Evolutionary conservation across 805 yeast species (phyloP).

Genomic region (Spathaspora gorwiae): DNA sequence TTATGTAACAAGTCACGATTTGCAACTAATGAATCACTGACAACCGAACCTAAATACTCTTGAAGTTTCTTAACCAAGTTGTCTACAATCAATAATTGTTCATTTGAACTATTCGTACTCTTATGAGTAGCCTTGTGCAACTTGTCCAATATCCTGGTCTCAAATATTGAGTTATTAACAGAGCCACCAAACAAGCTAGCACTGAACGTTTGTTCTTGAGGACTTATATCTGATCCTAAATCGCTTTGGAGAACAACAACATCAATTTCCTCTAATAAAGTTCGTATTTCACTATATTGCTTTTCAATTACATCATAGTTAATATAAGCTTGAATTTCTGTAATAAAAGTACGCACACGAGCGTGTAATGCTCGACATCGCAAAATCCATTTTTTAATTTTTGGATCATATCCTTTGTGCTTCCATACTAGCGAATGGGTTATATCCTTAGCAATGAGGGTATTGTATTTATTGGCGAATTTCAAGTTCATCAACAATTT

Average conservation of each 20-base stretch:
- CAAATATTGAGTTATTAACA: constrained; percentile 16
- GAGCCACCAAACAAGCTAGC: constrained; percentile 5
- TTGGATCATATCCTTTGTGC: constrained; percentile 37
- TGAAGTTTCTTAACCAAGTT: constrained; percentile 31
- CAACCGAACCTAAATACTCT: constrained; percentile 54
- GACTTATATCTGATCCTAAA: constrained; percentile 2
- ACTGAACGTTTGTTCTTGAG: not conserved
- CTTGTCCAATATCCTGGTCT: constrained; percentile 9
- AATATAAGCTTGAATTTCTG: constrained; percentile 51
- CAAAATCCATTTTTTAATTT: constrained; percentile 50
- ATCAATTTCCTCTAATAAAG: constrained; percentile 5
- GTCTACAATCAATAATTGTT: constrained; percentile 11
- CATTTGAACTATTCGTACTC: not conserved
- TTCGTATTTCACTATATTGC: constrained; percentile 44
- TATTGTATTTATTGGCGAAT: constrained; percentile 55
- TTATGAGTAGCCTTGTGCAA: not conserved
- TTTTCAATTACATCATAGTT: constrained; percentile 56
- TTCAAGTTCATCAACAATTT: constrained; percentile 65
- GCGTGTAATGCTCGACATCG: constrained; percentile 52
- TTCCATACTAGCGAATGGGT: constrained; percentile 66
- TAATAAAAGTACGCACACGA: constrained; percentile 53
- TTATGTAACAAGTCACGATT: constrained; percentile 48
- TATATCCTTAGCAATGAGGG: constrained; percentile 69
- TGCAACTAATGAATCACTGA: constrained; percentile 66
- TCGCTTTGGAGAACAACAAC: constrained; percentile 1